Percentiles rank a stretch among this genome's conserved stretches.
Conservation (phyloP, 495 filamentous ascomycete species). For the Penicillium coprophilum region DNA sequence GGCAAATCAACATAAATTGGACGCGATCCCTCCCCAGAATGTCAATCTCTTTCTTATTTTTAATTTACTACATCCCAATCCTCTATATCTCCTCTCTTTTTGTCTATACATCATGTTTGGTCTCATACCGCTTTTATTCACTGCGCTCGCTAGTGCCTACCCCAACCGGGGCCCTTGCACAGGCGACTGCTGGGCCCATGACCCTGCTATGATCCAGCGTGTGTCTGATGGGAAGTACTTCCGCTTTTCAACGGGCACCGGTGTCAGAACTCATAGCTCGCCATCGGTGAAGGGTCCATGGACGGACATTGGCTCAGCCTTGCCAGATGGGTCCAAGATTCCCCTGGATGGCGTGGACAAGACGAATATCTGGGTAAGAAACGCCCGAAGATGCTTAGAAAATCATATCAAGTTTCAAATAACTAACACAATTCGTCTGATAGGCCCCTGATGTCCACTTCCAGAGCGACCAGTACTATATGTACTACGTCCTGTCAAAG, state of each 20-base stretch:
- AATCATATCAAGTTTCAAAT: neutral
- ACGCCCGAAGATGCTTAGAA: neutral
- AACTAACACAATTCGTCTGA: neutral
- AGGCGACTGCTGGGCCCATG: slow-evolving; percentile 61
- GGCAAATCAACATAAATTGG: slow-evolving; percentile 27
- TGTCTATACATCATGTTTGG: slow-evolving; percentile 22
- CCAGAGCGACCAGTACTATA: slow-evolving; percentile 58
- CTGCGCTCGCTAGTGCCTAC: slow-evolving; percentile 40
- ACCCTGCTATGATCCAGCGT: slow-evolving; percentile 63
- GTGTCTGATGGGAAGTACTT: slow-evolving; percentile 67
- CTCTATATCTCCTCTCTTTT: neutral
- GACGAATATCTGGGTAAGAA: slow-evolving; percentile 58
- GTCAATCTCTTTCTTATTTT: too few species aligned
- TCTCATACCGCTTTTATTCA: slow-evolving; percentile 21
- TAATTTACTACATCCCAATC: slow-evolving; percentile 6
- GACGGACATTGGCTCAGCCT: slow-evolving; percentile 55
- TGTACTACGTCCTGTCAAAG: slow-evolving; percentile 68
- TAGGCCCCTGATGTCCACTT: slow-evolving; percentile 67
- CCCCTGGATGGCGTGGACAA: slow-evolving; percentile 46
- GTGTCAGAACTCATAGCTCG: slow-evolving; percentile 59
- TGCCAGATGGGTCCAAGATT: slow-evolving; percentile 60
- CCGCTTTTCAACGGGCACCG: slow-evolving; percentile 65
- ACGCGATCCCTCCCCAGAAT: slow-evolving; percentile 7
- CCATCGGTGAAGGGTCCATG: slow-evolving; percentile 62
- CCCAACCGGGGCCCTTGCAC: slow-evolving; percentile 56